These are phyloP conservation scores for Galium porrigens DNA, from an alignment of 305 asterid species.

Conservation along the genomic window DNA sequence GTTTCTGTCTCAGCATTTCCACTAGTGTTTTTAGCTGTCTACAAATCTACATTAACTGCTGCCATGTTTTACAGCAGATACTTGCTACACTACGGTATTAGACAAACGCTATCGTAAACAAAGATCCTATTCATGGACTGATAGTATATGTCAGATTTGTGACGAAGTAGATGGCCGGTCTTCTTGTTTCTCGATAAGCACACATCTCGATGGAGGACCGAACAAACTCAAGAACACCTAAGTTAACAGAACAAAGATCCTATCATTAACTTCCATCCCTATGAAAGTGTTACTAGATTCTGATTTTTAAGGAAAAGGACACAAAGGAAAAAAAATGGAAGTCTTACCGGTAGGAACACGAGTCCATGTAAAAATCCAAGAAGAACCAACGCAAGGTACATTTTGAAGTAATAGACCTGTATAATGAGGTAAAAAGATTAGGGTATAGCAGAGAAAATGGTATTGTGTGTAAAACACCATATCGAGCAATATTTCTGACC, in stretches of 20 bases:
- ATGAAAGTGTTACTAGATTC: not conserved
- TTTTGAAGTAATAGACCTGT: constrained; percentile 89
- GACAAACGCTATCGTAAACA: too few species aligned
- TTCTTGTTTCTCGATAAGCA: constrained; percentile 84
- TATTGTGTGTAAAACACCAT: not conserved
- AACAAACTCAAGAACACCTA: constrained; percentile 85
- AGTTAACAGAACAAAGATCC: not conserved
- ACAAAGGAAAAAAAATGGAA: not conserved
- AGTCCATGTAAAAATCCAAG: constrained; percentile 88
- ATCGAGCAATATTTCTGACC: constrained; percentile 28
- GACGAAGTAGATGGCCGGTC: constrained; percentile 84
- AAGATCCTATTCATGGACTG: not conserved
- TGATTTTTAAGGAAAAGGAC: not conserved
- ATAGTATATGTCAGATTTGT: constrained; percentile 21
- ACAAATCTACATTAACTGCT: not conserved
- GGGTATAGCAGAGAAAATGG: not conserved
- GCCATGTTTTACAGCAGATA: constrained; percentile 1
- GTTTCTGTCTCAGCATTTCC: constrained; percentile 5
- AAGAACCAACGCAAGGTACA: constrained; percentile 84
- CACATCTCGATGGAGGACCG: constrained; percentile 91
- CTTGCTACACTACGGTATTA: not conserved
- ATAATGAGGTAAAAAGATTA: constrained; percentile 5
- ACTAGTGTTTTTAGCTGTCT: constrained; percentile 1
- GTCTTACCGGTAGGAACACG: constrained; percentile 69
- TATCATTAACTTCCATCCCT: not conserved